Base-by-base conservation (phyloP, 2,329 filamentous ascomycete species). In the Fusarium nanum region DNA sequence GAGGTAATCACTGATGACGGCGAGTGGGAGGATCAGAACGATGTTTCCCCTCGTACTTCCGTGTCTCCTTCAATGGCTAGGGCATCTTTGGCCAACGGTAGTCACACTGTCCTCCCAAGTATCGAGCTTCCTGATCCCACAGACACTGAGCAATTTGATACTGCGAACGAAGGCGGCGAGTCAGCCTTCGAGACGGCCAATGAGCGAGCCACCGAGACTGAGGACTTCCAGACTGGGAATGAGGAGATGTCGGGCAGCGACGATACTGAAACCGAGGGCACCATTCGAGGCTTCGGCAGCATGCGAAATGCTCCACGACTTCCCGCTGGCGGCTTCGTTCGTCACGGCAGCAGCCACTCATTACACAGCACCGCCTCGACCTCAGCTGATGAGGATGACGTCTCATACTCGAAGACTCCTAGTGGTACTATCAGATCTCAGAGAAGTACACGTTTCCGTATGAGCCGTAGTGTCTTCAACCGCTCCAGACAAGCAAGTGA, bases 221-320 rank as follows among this genome's bases (percentile, higher is more conserved):
- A 98, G 73, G 93, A 93, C 68, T 98, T 98, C 88, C 92, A 97
- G 78, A 98, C 95, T 6, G 94, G 93, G n/a, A 88, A 90, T 18
- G 96, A 98, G 74, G 92, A 93, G 23, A 81, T 89, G 55, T 87
- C 86, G 18, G 94, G 91, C 76, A 92, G 89, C 60, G 93, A 93
- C 71, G 95, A 97, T 81, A 98, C 94, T 1, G 96, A 98, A 81
- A 98, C 94, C 4, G 95, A 98, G 78, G 87, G 85, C 57, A 84
- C 81, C 4, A 81, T 83, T 5, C 83, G 81, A 73, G 83, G 81
- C 27, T 79, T 82, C 41, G 80, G 80, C 37, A 79, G 77, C 27
- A 81, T 83, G 70, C 82, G 77, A 72, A 80, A 80, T 32, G 79
- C 82, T 6, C 82, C 83, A 6, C 80, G 76, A 52, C 75, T 85